phyloP scores from a whole-genome alignment of 2,329 filamentous ascomycete species.

The Cordyceps pruinosa region DNA sequence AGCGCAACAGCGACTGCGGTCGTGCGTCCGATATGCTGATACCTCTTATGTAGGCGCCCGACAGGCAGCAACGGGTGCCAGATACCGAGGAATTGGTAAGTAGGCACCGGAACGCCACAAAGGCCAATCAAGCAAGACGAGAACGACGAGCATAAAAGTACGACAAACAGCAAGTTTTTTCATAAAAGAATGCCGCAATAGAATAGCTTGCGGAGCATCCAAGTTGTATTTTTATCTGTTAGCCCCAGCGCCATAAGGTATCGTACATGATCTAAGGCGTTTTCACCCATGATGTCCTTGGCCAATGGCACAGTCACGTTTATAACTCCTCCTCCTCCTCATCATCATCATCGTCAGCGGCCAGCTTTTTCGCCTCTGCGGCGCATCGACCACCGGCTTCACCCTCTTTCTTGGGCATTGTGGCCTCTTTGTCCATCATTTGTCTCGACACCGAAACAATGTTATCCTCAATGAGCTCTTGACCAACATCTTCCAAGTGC shows the following conservation, averaged over 20 bases:
- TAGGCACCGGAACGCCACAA: no score
- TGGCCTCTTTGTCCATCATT: constrained; percentile 99
- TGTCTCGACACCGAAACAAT: constrained; percentile 97
- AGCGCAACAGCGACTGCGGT: no score
- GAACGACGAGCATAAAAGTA: no score
- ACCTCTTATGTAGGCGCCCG: no score
- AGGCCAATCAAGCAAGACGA: no score
- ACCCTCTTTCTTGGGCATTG: constrained; percentile 67
- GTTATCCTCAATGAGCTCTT: constrained; percentile 97
- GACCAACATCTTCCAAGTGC: constrained; percentile 93
- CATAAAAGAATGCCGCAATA: background rate
- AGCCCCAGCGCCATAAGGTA: constrained; percentile 5
- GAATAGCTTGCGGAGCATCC: background rate
- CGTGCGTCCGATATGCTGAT: no score
- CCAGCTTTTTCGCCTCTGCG: constrained; percentile 57
- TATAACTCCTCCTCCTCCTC: constrained; percentile 25
- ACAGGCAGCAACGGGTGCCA: no score
- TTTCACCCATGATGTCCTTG: background rate
- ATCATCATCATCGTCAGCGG: constrained; percentile 46
- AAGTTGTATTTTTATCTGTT: background rate
- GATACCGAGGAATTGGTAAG: no score
- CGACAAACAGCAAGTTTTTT: background rate
- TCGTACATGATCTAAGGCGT: constrained; percentile 8
- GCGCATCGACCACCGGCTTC: constrained; percentile 40
- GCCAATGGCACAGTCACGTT: constrained; percentile 11